Evolutionary conservation across 768 basidiomycete species (phyloP), one percentile per base, ranked within the genome.

Genomic region (Mrakia hoshinonis): DNA sequence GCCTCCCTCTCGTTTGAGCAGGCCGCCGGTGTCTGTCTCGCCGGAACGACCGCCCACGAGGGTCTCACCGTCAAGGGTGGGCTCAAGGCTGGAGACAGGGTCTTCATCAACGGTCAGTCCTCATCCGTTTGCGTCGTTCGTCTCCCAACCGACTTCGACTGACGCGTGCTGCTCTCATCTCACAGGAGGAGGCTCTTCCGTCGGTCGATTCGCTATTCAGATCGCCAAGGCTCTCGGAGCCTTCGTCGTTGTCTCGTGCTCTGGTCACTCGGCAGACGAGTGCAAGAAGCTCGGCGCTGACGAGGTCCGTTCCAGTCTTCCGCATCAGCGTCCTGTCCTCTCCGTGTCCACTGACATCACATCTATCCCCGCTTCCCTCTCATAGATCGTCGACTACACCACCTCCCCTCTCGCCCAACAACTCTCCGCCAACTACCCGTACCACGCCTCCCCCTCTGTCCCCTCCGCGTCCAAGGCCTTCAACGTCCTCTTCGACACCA

Each of bases 231-330:
- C 29, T 7, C 9, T 51, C 46, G 70, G 70, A 15, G 65, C 63
- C 52, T 49, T 58, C 65, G 70, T 72, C 29, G 65, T 72, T n/a
- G 51, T 58, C 20, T 67, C 70, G 1, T 72, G 70, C 70, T 72
- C 70, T 20, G 24, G 13, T 1, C 34, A 29, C 12, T 58, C 39
- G 34, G 46, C 31, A 18, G 58, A 66, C 20, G 58, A 31, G 0
- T 34, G 49, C 52, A 34, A 58, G 46, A 20, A 20, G 18, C 65
- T 72, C 2, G 70, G 70, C 5, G 63, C 70, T 7, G 70, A 72
- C 24, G 70, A 72, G 58, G 70, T 72, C 13, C n/a, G 70, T 58
- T 10, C 60, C 20, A 20, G 20, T 47, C 61, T 15, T 24, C n/a
- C 29, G 11, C 1, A 3, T 43, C 43, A 63, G 7, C 38, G n/a